These are phyloP conservation scores for Suillus luteus DNA, from an alignment of 768 basidiomycete species.

Conservation along the genomic window DNA sequence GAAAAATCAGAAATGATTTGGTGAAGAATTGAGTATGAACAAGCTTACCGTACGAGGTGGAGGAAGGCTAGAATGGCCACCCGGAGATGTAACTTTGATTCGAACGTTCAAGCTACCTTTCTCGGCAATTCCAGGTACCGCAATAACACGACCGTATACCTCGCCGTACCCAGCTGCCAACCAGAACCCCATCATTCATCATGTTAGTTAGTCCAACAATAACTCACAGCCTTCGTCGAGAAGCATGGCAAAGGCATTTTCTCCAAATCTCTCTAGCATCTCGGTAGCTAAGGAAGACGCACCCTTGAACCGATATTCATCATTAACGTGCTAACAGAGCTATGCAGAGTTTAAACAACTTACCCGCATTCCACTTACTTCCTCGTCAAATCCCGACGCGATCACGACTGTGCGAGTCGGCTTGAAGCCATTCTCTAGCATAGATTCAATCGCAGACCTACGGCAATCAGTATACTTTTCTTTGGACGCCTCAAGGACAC, in stretches of 20 bases:
- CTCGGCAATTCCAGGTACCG: constrained; percentile 64
- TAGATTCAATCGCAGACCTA: constrained; percentile 47
- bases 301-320: constrained; percentile 40
- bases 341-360: background rate
- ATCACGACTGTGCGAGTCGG: constrained; percentile 44
- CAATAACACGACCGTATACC: constrained; percentile 37
- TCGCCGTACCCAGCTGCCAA: constrained; percentile 8
- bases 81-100: constrained; percentile 62
- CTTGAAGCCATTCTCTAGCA: constrained; percentile 45
- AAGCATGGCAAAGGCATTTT: constrained; percentile 67
- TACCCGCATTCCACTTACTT: constrained; percentile 50
- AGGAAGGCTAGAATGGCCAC: constrained; percentile 83
- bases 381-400: constrained; percentile 53
- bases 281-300: constrained; percentile 46
- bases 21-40: background rate
- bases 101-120: constrained; percentile 65
- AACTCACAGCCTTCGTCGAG: constrained; percentile 82
- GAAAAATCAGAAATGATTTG: constrained; percentile 6
- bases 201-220: background rate
- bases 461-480: constrained; percentile 1
- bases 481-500: background rate
- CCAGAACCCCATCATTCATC: background rate
- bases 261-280: constrained; percentile 62
- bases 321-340: background rate
- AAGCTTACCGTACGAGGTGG: constrained; percentile 66